Base-by-base conservation (phyloP, 208 protist species). In the Trypanosoma grayi region DNA sequence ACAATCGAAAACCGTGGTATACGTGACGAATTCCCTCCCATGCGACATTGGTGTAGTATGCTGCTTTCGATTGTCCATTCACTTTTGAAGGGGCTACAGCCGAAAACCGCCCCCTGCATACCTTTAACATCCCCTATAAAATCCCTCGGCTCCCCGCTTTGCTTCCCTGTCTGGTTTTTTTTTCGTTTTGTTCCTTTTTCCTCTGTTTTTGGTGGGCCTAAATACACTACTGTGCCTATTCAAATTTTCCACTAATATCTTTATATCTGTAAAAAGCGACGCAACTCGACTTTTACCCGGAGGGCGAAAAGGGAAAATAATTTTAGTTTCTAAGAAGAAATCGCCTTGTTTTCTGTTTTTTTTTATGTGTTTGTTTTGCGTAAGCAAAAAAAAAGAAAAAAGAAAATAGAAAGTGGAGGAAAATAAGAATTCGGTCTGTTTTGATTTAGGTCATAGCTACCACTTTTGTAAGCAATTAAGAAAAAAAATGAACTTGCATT, bases 1-100 rank as follows among this genome's bases (percentile, higher is more conserved):
- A 95, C 16, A 95, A 64, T 13, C 82, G 85, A 62, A 95, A 95
- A 16, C 89, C 89, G 53, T 95, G 89, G 61, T 95, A 95, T 4
- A 95, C 33, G 44, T 95, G 89, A 20, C 89, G 83, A 43, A 87
- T 41, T 6, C 71, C 85, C 60, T 95, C 85, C 56, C 73, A 70
- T 10, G 47, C 62, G 4, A 66, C 51, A 34, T 83, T 59, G 18
- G 55, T 58, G 34, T 81, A 77, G 22, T 92, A 72, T 59, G 31
- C 39, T 18, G 40, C 53, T 54, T 44, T 61, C 37, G 55, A 66
- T 25, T 36, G 47, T 37, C 43, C 43, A 47, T 16, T 44, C 25
- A 36, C 41, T 59, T 64, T 63, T 51, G 54, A 57, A 53, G 34
- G 33, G 13, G 8, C 33, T 28, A 39, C 2, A 25, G 52, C n/a